These are phyloP conservation scores for Mycena indigotica DNA, from an alignment of 768 basidiomycete species.

Conservation along the genomic window DNA sequence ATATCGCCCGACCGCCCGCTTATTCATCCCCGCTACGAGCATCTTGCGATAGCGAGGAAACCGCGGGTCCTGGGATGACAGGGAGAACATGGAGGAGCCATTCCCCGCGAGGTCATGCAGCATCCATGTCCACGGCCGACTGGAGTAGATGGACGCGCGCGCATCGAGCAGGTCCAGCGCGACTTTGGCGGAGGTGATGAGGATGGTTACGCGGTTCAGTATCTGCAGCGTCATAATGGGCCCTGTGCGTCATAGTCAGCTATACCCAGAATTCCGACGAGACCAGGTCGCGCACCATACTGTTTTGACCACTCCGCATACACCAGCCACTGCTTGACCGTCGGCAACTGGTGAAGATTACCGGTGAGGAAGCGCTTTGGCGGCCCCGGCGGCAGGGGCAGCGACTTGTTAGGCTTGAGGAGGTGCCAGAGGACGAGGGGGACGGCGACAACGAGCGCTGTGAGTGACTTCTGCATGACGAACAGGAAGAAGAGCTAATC, in stretches of 20 bases:
- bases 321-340: conserved; percentile 19
- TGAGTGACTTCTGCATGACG: not conserved
- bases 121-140: conserved; percentile 42
- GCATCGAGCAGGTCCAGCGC: conserved; percentile 50
- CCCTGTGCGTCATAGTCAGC: conserved; percentile 27
- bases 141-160: conserved; percentile 51
- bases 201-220: conserved; percentile 41
- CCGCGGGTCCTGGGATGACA: conserved; percentile 33
- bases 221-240: conserved; percentile 43
- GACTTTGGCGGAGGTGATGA: conserved; percentile 47
- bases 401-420: not conserved
- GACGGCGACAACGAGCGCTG: not conserved
- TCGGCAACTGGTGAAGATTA: conserved; percentile 30
- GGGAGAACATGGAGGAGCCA: conserved; percentile 33
- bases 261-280: not conserved
- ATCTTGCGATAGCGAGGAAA: conserved; percentile 39
- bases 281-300: conserved; percentile 14
- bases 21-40: conserved; percentile 39
- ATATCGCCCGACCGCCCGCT: conserved; percentile 37
- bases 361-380: conserved; percentile 24
- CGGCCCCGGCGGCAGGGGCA: conserved; percentile 33
- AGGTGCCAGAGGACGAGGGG: not conserved
- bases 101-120: conserved; percentile 33
- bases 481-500: too few relatives aligned
- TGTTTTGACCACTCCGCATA: conserved; percentile 25